Base-by-base conservation (phyloP, 495 filamentous ascomycete species). In the Aspergillus carlsbadensis region DNA sequence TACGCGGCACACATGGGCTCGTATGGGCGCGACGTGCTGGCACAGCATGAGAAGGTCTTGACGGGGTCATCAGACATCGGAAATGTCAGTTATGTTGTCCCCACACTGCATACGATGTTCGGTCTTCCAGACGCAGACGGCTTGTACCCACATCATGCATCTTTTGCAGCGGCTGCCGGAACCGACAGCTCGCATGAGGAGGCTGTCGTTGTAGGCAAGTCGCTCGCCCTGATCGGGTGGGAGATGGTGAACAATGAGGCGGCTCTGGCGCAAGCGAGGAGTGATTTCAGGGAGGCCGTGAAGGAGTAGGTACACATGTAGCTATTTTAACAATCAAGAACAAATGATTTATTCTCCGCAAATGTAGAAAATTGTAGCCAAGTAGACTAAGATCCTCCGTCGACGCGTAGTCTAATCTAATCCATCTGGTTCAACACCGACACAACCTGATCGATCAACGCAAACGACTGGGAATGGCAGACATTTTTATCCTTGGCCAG, bases 21-120 rank as follows among this genome's bases (percentile, higher is more conserved):
- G 13, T 75, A 82, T 35, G 68, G 60, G 14, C 76, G 74, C 11
- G 65, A 74, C 10, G 79, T 85, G 6, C 66, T 79, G 0, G 73
- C 70, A 36, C 65, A 64, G 8, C 73, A 80, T 15, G 62, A 83
- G 8, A 78, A 81, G 47, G 70, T 80, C 17, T 57, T 80, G 22
- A 72, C 70, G 10, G 81, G 75, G 5, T 78, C 75, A 3, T 81
- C 79, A 0, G 75, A 77, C 71, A 79, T 83, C 17, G 84, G 0
- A 80, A 48, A 89, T 61, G 76, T 90, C 56, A 85, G 82, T 63
- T 80, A 87, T 60, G 76, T 79, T 1, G 77, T 86, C 59, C 87
- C 86, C 18, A 85, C 81, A 33, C 59, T 90, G 15, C 83, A 77
- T 56, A 72, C 78, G 1, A 78, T 81, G 39, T 87, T 88, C 57